A percentile compares a stretch with the other conserved stretches of the same genome.
Conservation (phyloP, 1,139 yeast genomes). For the Protomyces macrosporus region DNA sequence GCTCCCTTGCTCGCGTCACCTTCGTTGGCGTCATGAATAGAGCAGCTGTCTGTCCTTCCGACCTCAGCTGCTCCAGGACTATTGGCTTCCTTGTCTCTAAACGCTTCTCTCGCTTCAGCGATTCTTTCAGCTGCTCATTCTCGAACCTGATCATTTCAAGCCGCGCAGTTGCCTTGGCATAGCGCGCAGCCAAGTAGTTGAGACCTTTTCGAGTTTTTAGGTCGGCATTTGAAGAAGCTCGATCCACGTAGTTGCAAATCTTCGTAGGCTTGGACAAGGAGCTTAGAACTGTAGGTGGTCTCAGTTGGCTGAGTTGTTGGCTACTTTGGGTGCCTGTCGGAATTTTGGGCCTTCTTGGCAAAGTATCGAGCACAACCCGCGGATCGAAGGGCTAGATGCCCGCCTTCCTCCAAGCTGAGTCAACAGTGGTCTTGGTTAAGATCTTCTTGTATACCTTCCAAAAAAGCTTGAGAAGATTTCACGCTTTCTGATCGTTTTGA, state of each 20-base stretch:
- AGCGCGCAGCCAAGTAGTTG: background rate
- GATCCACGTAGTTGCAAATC: background rate
- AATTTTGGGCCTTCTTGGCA: background rate
- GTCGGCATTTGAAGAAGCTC: too few species aligned
- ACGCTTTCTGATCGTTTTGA: background rate
- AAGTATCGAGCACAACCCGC: background rate
- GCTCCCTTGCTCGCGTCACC: too few species aligned
- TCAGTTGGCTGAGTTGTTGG: background rate
- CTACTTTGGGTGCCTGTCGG: background rate
- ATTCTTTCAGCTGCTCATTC: background rate
- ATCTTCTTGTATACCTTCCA: background rate
- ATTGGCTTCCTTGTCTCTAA: too few species aligned
- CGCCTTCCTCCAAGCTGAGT: background rate
- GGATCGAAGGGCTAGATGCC: background rate
- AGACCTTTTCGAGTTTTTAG: too few species aligned
- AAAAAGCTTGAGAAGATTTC: background rate
- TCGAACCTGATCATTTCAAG: background rate
- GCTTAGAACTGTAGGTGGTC: background rate
- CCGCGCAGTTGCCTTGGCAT: background rate
- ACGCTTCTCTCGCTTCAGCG: background rate
- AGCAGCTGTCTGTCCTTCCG: too few species aligned
- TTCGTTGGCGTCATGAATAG: too few species aligned
- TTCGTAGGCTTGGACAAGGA: background rate
- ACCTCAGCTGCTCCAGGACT: too few species aligned
- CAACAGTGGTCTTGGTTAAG: background rate